Base-by-base conservation (phyloP, 2,329 filamentous ascomycete species). In the Arthrobotrys sinensis region DNA sequence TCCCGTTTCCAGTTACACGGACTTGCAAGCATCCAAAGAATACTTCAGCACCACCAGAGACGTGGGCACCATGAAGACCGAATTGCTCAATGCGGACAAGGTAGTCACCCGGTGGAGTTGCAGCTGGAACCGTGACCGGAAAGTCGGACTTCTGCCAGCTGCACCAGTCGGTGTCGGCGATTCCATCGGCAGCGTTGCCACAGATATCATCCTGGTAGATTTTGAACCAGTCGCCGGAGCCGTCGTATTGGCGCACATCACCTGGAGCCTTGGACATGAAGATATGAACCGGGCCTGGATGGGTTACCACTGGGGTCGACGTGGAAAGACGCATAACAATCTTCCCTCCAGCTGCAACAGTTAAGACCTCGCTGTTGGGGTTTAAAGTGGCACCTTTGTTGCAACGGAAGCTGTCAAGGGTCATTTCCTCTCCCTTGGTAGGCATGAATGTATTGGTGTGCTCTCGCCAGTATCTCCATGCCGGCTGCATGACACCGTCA, bases 171-270 rank as follows among this genome's bases (percentile, higher is more conserved):
- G 1, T 68, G 46, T 36, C 52, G 7, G 2, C 53, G 46, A 50
- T 32, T 8, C 53, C 64, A n/a, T 16, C 12, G 11, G 24, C 24
- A 5, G 4, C 12, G n/a, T 68, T 57, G n/a, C 40, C 40, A 16
- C 40, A 45, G 46, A 55, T 38, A 48, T 55, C 83, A 80, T 84
- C 83, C 71, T 85, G 85, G 72, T 83, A 82, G 72, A 85, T 84
- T 82, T 86, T 86, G 83, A 86, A 85, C 85, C 85, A 86, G 48
- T 84, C 82, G 3, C 85, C 85, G 53, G 83, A 83, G 32, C 84
- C 85, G 52, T 85, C 84, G 79, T 85, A 86, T 53, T 83, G 82
- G 4, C 82, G 80, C 5, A 83, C 84, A 46, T 82, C 80, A 38
- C 82, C 80, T 3, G 84, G 84, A 0, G 85, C 84, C 78, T 85